Percentiles rank a stretch among this genome's conserved stretches.
Evolutionary conservation across 1,284 basidiomycete genomes (phyloP).

Genomic region (Trametes versicolor): DNA sequence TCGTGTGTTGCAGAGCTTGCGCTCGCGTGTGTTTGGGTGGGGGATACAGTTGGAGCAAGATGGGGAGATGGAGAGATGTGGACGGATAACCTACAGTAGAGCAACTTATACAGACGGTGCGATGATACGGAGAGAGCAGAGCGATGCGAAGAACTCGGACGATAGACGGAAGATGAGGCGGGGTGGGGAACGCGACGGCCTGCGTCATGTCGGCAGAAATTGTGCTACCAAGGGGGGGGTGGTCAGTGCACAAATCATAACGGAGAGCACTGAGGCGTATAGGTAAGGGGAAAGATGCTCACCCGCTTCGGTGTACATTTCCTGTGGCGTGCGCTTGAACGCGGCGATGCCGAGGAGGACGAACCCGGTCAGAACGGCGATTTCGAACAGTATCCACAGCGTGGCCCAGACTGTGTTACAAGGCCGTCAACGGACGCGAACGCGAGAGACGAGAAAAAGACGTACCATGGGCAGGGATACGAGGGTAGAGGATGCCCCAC

Average conservation of each 20-base stretch:
- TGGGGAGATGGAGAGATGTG: not conserved
- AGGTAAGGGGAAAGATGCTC: slow-evolving; percentile 22
- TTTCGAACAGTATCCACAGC: slow-evolving; percentile 78
- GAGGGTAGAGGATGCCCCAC: slow-evolving; percentile 74
- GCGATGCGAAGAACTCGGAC: slow-evolving; percentile 14
- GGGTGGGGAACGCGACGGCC: not conserved
- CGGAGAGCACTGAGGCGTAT: not conserved
- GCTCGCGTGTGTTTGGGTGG: not conserved
- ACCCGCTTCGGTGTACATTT: slow-evolving; percentile 53
- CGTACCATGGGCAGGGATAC: slow-evolving; percentile 72
- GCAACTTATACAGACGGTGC: not conserved
- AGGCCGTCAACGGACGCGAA: not conserved
- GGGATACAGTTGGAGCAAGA: not conserved
- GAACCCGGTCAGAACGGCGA: slow-evolving; percentile 74
- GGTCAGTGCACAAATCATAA: not conserved
- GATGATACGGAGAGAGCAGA: slow-evolving; percentile 5
- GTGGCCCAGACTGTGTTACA: slow-evolving; percentile 70
- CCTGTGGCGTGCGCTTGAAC: slow-evolving; percentile 61
- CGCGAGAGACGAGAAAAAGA: slow-evolving; percentile 5
- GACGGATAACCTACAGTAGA: slow-evolving; percentile 28
- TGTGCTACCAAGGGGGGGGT: slow-evolving; percentile 25
- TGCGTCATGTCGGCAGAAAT: slow-evolving; percentile 42
- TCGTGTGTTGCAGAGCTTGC: not conserved
- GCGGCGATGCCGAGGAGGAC: slow-evolving; percentile 73
- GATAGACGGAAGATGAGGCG: slow-evolving; percentile 16